phyloP scores from a whole-genome alignment of 2,329 filamentous ascomycete species.

The Nemania sp. region DNA sequence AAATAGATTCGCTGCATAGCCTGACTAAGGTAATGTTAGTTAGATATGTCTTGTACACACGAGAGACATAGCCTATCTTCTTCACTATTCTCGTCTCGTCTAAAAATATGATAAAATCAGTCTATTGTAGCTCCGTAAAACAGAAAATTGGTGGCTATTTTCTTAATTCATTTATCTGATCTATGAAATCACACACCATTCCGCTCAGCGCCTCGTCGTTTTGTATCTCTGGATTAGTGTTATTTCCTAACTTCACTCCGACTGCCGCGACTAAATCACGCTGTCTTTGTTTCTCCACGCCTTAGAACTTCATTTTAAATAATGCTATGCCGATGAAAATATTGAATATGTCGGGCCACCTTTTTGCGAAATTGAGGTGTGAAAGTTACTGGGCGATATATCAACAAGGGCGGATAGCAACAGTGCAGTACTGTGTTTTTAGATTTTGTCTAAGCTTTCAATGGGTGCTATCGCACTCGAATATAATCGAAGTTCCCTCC shows the following conservation, averaged over 20 bases:
- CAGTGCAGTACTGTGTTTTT: background rate
- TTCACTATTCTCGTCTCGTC: background rate
- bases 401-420: background rate
- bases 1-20: constrained; percentile 3
- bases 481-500: background rate
- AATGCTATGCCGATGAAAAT: constrained; percentile 2
- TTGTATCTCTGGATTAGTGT: background rate
- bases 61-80: constrained; percentile 6
- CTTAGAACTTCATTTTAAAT: background rate
- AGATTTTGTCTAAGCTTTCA: background rate
- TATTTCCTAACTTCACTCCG: background rate
- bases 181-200: background rate
- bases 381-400: background rate
- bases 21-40: constrained; percentile 12
- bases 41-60: background rate
- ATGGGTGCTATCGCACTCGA: background rate
- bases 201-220: constrained; percentile 4
- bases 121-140: background rate
- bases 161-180: background rate
- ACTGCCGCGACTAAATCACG: background rate
- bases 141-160: background rate
- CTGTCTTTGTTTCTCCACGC: background rate
- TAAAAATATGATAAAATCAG: background rate
- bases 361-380: background rate
- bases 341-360: constrained; percentile 1